Evolutionary conservation across 2,329 filamentous ascomycete species (phyloP), one percentile per base, ranked within the genome.

Genomic region (Onygenales sp.): DNA sequence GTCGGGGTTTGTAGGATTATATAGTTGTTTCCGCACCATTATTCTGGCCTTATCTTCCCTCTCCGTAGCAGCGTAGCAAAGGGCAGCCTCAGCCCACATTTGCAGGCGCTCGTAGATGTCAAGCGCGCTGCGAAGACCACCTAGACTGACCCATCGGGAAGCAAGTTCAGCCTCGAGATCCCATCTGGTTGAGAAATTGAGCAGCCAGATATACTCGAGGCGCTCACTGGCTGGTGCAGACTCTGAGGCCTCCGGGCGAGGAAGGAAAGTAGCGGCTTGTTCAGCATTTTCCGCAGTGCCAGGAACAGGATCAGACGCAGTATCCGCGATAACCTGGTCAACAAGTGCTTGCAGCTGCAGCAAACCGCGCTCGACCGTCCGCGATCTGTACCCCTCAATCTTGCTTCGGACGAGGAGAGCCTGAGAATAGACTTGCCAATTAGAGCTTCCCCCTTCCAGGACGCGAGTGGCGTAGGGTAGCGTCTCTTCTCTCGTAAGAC

Each of bases 341-440:
- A 96, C 91, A 0, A 98, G 82, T 1, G 91, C 91, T 70, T 98
- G 93, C 60, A 98, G 80, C 70, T 98, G 93, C 17, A 98, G 74
- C 0, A 98, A 82, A 45, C 89, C 88, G 55, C 93, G 79, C 71
- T 98, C 93, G 39, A 94, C 79, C 0, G 93, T 98, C 52, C 92
- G 80, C 51, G 91, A 88, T 51, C 83, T 82, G 70, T 94, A 91
- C 0, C 91, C 79, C 69, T 98, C 93, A 52, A 97, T 92, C 13
- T 93, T 80, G 56, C 88, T 95, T 44, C 93, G 81, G 1, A 97
- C 87, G 0, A 98, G 77, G 7, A 98, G 76, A 0, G 90, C 93
- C 65, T 97, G 91, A 0, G 93, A 96, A 66, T 97, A 97, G 36
- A 96, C 85, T 67, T 97, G 93, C 93, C 93, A 98, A 68, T 97